Percentiles rank a stretch among this genome's conserved stretches.
These are phyloP conservation scores for Lipomyces kockii DNA, from an alignment of 805 yeast genomes.

Conservation along the genomic window DNA sequence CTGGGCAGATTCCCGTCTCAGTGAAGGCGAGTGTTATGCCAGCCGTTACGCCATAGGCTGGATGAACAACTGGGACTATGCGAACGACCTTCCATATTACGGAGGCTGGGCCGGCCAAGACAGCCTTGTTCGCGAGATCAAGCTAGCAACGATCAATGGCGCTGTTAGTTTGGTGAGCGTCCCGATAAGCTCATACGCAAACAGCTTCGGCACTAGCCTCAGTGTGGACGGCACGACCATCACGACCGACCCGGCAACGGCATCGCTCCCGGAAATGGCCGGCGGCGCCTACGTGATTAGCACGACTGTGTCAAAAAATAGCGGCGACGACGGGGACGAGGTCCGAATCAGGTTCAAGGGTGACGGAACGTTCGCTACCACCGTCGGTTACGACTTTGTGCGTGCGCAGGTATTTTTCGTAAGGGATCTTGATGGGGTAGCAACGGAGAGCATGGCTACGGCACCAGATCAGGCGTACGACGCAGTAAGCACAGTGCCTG, in stretches of 20 bases:
- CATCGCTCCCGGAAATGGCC: conserved; percentile 1
- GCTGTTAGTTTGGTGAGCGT: neutral
- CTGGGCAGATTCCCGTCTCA: neutral
- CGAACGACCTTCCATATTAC: neutral
- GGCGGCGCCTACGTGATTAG: conserved; percentile 4
- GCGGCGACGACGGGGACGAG: conserved; percentile 2
- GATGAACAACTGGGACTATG: neutral
- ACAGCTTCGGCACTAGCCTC: neutral
- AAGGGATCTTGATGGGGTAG: neutral
- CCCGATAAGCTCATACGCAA: neutral
- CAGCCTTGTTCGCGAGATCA: conserved; percentile 1
- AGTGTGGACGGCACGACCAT: neutral
- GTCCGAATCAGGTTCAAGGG: conserved; percentile 7
- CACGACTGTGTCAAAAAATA: neutral
- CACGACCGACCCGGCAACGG: neutral
- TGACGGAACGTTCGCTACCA: conserved; percentile 6
- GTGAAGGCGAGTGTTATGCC: neutral
- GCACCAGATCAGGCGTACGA: neutral
- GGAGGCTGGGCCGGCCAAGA: neutral
- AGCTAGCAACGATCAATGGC: neutral
- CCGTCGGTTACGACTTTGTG: conserved; percentile 5
- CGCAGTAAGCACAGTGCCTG: neutral
- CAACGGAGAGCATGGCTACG: neutral
- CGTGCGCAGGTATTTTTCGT: neutral
- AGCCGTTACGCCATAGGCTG: neutral